Conservation (phyloP, 805 yeast genomes). For the Ogataea sp. region DNA sequence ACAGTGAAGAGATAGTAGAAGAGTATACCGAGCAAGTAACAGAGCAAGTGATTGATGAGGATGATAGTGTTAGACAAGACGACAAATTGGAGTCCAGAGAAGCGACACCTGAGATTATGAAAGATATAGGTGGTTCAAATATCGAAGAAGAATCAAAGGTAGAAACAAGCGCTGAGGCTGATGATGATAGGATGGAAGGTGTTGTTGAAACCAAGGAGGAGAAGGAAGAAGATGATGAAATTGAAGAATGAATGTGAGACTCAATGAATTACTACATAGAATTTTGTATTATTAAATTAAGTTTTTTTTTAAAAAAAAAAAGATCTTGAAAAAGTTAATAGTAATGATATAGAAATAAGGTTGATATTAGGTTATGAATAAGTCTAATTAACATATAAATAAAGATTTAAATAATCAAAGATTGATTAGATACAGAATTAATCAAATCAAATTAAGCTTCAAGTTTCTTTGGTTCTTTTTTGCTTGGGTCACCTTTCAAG, state of each 20-base stretch:
- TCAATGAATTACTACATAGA: too few species aligned
- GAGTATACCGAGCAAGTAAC: constrained; percentile 1
- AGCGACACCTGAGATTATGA: neutral
- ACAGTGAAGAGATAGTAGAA: constrained; percentile 2
- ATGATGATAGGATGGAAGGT: neutral
- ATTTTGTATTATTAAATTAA: too few species aligned
- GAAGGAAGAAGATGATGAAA: constrained; percentile 4
- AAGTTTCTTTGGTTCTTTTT: too few species aligned
- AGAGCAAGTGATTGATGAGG: constrained; percentile 1
- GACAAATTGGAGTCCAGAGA: neutral
- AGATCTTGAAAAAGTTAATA: too few species aligned
- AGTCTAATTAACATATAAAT: too few species aligned
- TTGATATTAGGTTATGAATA: too few species aligned
- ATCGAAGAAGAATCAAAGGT: neutral
- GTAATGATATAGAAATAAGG: too few species aligned
- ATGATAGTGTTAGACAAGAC: constrained; percentile 1
- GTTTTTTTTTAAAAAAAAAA: too few species aligned
- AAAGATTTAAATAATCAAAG: too few species aligned
- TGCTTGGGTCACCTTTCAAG: constrained; percentile 37
- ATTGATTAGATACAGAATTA: too few species aligned
- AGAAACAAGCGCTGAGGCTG: neutral
- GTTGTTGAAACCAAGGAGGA: neutral
- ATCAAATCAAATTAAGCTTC: too few species aligned
- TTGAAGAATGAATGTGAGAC: neutral
- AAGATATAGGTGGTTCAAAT: neutral